Conservation (phyloP, 331 rosid species). For the Malus hybrid region DNA sequence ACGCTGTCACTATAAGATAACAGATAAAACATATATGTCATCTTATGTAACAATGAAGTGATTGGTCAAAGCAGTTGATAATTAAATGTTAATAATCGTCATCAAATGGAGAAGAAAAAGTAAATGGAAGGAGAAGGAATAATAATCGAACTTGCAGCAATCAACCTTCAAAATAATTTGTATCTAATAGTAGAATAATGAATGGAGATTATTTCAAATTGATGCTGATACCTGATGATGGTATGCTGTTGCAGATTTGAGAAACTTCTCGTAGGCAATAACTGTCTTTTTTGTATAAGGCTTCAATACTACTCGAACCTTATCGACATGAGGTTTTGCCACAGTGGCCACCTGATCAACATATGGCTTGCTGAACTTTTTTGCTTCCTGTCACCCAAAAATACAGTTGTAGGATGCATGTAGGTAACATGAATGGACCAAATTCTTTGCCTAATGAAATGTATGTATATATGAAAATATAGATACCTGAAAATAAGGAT, state of each 20-base stretch:
- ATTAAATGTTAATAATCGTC: neutral
- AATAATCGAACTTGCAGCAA: neutral
- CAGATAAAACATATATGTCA: neutral
- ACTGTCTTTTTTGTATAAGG: slow-evolving; percentile 59
- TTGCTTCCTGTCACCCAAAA: slow-evolving; percentile 59
- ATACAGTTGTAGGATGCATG: slow-evolving; percentile 14
- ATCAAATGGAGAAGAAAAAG: neutral
- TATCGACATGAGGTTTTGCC: slow-evolving; percentile 81
- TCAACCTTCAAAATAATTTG: neutral
- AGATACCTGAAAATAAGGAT: slow-evolving; percentile 79
- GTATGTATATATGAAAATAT: neutral
- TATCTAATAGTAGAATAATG: neutral
- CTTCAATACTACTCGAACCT: slow-evolving; percentile 53
- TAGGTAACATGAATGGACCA: slow-evolving; percentile 8
- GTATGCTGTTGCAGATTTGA: slow-evolving; percentile 68
- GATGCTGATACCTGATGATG: slow-evolving; percentile 57
- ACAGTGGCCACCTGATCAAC: slow-evolving; percentile 65
- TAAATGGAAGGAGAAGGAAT: too few species aligned
- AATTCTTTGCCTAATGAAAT: neutral
- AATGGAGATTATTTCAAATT: neutral
- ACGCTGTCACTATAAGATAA: neutral
- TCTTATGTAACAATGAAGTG: neutral
- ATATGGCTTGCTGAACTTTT: slow-evolving; percentile 74
- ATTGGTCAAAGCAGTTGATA: neutral
- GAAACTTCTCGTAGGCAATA: slow-evolving; percentile 57